Conservation (phyloP, 2,329 filamentous ascomycete genomes). For the Talaromyces verruculosus region DNA sequence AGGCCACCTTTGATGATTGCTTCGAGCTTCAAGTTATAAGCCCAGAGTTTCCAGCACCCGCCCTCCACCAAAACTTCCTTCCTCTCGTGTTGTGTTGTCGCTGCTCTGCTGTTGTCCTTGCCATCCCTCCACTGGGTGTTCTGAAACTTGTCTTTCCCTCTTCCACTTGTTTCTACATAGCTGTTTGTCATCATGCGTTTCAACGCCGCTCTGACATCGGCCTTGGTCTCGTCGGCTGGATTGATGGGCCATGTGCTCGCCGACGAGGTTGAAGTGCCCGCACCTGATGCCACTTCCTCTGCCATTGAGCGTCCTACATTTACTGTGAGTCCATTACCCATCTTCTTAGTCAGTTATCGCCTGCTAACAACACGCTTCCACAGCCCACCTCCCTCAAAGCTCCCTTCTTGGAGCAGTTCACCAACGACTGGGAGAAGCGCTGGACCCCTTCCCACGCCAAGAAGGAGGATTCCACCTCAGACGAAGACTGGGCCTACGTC, state of each 20-base stretch:
- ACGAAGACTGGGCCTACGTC: slow-evolving; percentile 94
- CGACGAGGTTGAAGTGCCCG: slow-evolving; percentile 64
- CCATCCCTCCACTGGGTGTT: slow-evolving; percentile 20
- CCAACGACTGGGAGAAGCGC: slow-evolving; percentile 87
- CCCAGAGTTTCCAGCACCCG: slow-evolving; percentile 25
- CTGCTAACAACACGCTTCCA: slow-evolving; percentile 23
- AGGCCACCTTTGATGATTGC: slow-evolving; percentile 47
- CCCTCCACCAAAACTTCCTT: slow-evolving; percentile 9
- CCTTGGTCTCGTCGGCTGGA: slow-evolving; percentile 68
- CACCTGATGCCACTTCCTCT: slow-evolving; percentile 55
- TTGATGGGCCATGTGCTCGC: slow-evolving; percentile 65
- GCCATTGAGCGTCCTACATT: slow-evolving; percentile 74
- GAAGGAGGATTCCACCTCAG: slow-evolving; percentile 80
- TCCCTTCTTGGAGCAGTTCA: slow-evolving; percentile 98
- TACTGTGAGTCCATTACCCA: slow-evolving; percentile 64
- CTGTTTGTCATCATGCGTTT: slow-evolving; percentile 69
- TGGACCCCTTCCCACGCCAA: slow-evolving; percentile 97
- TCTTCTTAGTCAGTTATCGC: slow-evolving; percentile 14
- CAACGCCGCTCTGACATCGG: slow-evolving; percentile 72
- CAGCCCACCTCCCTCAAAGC: slow-evolving; percentile 87
- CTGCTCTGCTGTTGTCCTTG: slow-evolving; percentile 18
- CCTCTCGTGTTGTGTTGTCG: slow-evolving; percentile 20
- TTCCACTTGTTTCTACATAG: slow-evolving; percentile 22
- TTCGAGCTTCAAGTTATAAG: slow-evolving; percentile 31
- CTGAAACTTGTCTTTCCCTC: slow-evolving; percentile 19